Evolutionary conservation across 2,329 filamentous ascomycete species (phyloP), one percentile per base, ranked within the genome.

Genomic region (Ophiostoma australiae): DNA sequence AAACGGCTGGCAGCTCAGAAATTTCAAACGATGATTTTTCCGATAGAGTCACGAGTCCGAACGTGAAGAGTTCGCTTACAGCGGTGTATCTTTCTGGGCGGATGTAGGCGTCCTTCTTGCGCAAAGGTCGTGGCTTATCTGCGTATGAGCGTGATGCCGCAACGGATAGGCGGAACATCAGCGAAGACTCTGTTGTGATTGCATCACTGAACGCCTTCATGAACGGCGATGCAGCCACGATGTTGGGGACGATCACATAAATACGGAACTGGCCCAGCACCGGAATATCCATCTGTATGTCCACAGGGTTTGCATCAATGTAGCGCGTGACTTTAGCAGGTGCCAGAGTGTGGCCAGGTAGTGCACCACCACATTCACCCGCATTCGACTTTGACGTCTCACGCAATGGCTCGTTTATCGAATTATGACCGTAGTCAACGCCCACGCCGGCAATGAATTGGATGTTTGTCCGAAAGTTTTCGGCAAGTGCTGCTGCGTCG

Each of bases 181-280:
- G 83, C 0, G 85, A 87, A 1, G 79, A 78, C 31, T 78, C 76
- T 1, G 82, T 81, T 1, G 82, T 81, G 68, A 91, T 81, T 6
- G 84, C 80, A 39, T 82, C 79, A 74, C 85, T 90, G 52, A 92
- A 82, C 0, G 81, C 82, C 3, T 84, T 80, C n/a, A 93, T 80
- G 78, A 91, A 91, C 0, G 81, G 79, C 68, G 81, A 80, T 80
- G 79, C 70, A 80, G 81, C 0, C 2, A 83, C 33, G 82, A 91
- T 81, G 75, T 91, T 83, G 74, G 85, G 86, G 71, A 87, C 85
- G 72, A 94, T 85, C 71, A 93, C 84, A 78, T 91, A 93, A 65
- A 93, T 85, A 66, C 89, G 85, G 81, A 93, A 94, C 76, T 94
- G 91, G n/a, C 91, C 89, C 6, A 93, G 81, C 77, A 92, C 85